Percentiles rank a stretch among this genome's conserved stretches.
These are phyloP conservation scores for Umbelopsis sp. DNA, from an alignment of 192 early-diverging fungal genomes.

Conservation along the genomic window DNA sequence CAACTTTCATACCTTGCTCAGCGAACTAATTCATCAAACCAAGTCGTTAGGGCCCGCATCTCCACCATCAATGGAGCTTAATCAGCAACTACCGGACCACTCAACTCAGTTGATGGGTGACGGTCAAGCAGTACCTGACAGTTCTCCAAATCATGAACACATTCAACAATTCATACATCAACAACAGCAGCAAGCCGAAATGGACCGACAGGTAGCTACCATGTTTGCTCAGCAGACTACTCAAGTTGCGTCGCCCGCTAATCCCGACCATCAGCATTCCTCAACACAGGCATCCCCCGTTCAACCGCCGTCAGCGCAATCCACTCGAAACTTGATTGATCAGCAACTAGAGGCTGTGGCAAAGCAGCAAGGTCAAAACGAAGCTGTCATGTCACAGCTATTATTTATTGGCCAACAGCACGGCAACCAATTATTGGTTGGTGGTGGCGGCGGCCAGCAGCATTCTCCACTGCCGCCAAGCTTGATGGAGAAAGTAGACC, in stretches of 20 bases:
- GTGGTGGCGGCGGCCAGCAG: neutral
- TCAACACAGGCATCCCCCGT: constrained; percentile 2
- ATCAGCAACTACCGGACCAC: constrained; percentile 17
- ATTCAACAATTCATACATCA: constrained; percentile 19
- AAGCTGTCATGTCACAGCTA: constrained; percentile 17
- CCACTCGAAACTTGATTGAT: neutral
- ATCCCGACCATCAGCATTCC: neutral
- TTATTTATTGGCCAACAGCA: constrained; percentile 2
- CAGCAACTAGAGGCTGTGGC: constrained; percentile 6
- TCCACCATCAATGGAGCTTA: constrained; percentile 15
- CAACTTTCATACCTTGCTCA: no score
- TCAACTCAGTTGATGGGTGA: constrained; percentile 11
- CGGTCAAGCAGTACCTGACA: neutral
- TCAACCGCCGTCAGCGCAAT: neutral
- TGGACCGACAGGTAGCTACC: constrained; percentile 7
- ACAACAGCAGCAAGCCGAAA: constrained; percentile 1
- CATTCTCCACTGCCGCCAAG: neutral
- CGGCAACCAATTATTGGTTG: neutral
- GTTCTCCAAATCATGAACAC: constrained; percentile 8
- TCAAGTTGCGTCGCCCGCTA: constrained; percentile 6
- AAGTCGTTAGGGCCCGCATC: neutral
- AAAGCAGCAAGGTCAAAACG: constrained; percentile 10
- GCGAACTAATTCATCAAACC: neutral
- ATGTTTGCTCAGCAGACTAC: neutral
- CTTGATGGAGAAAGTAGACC: neutral